Evolutionary conservation across 1,139 yeast species (phyloP), one percentile per base, ranked within the genome.

Genomic region (Hanseniaspora uvarum): DNA sequence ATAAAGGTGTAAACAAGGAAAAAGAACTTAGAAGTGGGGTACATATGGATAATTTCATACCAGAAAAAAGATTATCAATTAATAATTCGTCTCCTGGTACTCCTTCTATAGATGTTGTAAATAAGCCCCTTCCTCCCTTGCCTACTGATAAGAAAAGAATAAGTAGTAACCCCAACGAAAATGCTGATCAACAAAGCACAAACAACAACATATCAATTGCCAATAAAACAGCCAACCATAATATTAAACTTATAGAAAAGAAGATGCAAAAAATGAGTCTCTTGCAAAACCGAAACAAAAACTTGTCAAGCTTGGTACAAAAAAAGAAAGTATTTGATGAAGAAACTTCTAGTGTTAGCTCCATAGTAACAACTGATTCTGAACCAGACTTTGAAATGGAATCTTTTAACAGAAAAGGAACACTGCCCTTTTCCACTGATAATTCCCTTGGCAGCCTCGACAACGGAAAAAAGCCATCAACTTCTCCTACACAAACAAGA

Each of bases 121-220:
- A 62, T 21, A 69, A 69, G 55, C 70, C 72, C 2, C 59, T 67
- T 46, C 73, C 73, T 1, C 68, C 72, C 11, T 58, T 70, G 34
- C 73, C 73, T 1, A 55, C 59, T 10, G 59, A 30, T 14, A 44
- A 44, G 10, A 44, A 31, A 21, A 44, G 34, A 44, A 21, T 11
- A 11, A 36, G 6, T 18, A 24, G 24, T 18, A 24, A 8, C 24
- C 24, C 36, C 2, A 26, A 46, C 2, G 39, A 46, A 11, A 37
- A 26, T 36, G 7, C 6, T 16, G 30, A 46, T 4, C 37, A 34
- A 16, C 37, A 34, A 34, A n/a, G 19, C 10, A 1, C 19, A 34
- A n/a, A 11, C 3, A 31, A 16, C 24, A 41, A 10, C n/a, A 28
- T n/a, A 7, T 44, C 37, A 18, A 30, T 44, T 28, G 36, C 46